These are phyloP conservation scores for Spergularia bocconei DNA, from an alignment of 148 eudicot genomes.

Conservation along the genomic window DNA sequence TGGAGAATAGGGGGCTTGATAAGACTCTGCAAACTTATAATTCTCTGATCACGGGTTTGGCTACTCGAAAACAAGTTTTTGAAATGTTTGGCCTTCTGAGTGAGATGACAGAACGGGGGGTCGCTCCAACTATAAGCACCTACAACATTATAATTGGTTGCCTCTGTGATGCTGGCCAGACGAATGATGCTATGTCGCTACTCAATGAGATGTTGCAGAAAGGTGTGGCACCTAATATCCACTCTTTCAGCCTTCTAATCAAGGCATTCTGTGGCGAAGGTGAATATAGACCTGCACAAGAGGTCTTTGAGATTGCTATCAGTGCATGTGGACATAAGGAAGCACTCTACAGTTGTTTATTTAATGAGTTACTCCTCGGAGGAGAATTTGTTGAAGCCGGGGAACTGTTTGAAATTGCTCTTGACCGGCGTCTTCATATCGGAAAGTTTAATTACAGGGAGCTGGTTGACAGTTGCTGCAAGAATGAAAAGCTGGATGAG, in stretches of 20 bases:
- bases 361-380: conserved; percentile 73
- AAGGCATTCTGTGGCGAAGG: conserved; percentile 79
- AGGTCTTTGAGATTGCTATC: conserved; percentile 69
- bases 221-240: conserved; percentile 61
- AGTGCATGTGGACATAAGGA: conserved; percentile 67
- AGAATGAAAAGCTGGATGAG: conserved; percentile 55
- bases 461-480: conserved; percentile 59
- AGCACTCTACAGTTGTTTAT: conserved; percentile 61
- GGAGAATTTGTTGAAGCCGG: conserved; percentile 75
- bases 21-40: conserved; percentile 82
- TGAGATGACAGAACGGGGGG: conserved; percentile 88
- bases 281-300: conserved; percentile 82
- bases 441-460: conserved; percentile 69
- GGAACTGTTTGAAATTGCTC: conserved; percentile 54
- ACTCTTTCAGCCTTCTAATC: conserved; percentile 60
- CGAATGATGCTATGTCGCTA: conserved; percentile 72
- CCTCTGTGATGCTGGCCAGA: conserved; percentile 64
- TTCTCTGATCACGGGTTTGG: conserved; percentile 69
- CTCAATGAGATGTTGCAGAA: conserved; percentile 72
- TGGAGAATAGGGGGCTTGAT: conserved; percentile 80
- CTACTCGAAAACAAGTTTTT: conserved; percentile 65
- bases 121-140: conserved; percentile 68
- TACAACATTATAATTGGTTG: conserved; percentile 61
- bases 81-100: conserved; percentile 87
- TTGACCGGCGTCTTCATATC: conserved; percentile 59